A percentile compares a stretch with the other conserved stretches of the same genome.
phyloP scores from a whole-genome alignment of 495 filamentous ascomycete genomes.

The Hyaloscypha bicolor region DNA sequence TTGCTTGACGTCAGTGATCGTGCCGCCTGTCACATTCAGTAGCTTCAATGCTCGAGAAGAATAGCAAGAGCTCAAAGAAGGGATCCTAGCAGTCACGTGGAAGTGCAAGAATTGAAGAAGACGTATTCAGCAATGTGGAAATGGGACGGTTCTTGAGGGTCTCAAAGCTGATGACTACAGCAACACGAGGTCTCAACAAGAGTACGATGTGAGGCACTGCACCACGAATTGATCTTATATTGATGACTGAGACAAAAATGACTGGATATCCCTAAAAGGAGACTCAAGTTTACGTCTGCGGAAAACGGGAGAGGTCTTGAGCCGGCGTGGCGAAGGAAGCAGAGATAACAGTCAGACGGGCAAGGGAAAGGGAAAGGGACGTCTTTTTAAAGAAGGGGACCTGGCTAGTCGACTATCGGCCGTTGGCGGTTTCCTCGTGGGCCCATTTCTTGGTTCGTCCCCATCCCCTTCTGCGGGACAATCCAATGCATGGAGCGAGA shows the following conservation, averaged over 20 bases:
- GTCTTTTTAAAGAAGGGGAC: not conserved
- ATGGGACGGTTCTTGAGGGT: slow-evolving; percentile 11
- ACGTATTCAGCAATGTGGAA: not conserved
- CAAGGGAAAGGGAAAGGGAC: not conserved
- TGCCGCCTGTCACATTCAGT: slow-evolving; percentile 30
- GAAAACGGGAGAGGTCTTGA: not conserved
- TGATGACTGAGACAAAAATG: slow-evolving; percentile 17
- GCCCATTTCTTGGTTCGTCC: not conserved
- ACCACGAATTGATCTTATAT: slow-evolving; percentile 28
- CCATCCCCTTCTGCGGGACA: not conserved
- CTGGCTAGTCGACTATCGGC: not conserved
- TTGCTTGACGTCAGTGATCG: not conserved
- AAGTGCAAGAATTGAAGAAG: slow-evolving; percentile 4
- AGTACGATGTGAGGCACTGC: slow-evolving; percentile 23
- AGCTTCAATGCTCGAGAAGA: slow-evolving; percentile 29
- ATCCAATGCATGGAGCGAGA: not conserved
- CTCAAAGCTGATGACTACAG: slow-evolving; percentile 29
- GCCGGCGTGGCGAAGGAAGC: not conserved
- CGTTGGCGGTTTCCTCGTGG: too few species aligned
- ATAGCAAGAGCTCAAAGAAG: slow-evolving; percentile 27
- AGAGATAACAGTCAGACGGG: not conserved
- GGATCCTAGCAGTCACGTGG: slow-evolving; percentile 27
- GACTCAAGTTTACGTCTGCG: not conserved
- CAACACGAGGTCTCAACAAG: slow-evolving; percentile 29
- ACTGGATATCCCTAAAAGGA: slow-evolving; percentile 19